These are phyloP conservation scores for Rhodotorula kratochvilovae DNA, from an alignment of 768 basidiomycete species.

Conservation along the genomic window DNA sequence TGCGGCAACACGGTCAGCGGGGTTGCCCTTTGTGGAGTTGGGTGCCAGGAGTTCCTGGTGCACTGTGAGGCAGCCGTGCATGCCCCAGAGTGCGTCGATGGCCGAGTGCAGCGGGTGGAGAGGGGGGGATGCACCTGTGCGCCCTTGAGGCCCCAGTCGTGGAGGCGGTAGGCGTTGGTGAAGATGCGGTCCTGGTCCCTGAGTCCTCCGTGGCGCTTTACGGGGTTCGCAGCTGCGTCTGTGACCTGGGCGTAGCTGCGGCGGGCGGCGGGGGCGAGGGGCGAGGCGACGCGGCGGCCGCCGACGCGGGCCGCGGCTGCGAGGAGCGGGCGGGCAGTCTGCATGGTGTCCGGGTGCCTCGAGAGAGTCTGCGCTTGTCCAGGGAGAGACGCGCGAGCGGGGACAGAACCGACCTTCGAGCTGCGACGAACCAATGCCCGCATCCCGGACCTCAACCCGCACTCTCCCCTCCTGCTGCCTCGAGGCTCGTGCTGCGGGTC, in stretches of 20 bases:
- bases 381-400: background rate
- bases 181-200: conserved; percentile 67
- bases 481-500: too few species aligned
- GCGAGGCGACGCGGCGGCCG: background rate
- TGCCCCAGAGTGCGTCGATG: background rate
- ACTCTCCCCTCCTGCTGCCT: too few species aligned
- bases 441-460: too few species aligned
- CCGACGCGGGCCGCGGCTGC: background rate
- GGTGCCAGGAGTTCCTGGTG: background rate
- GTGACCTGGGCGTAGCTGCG: conserved; percentile 63
- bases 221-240: conserved; percentile 49
- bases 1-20: too few species aligned
- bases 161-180: conserved; percentile 78
- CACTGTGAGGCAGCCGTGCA: background rate
- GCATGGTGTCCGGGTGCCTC: background rate
- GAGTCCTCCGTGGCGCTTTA: conserved; percentile 68
- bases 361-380: too few species aligned
- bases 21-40: too few species aligned
- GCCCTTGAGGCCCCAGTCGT: conserved; percentile 90
- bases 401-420: background rate
- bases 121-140: conserved; percentile 60
- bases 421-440: too few species aligned
- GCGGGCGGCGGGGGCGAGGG: background rate
- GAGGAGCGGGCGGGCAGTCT: background rate
- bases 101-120: background rate